phyloP scores from a whole-genome alignment of 1,139 yeast genomes.

The Ogataea hybrid region DNA sequence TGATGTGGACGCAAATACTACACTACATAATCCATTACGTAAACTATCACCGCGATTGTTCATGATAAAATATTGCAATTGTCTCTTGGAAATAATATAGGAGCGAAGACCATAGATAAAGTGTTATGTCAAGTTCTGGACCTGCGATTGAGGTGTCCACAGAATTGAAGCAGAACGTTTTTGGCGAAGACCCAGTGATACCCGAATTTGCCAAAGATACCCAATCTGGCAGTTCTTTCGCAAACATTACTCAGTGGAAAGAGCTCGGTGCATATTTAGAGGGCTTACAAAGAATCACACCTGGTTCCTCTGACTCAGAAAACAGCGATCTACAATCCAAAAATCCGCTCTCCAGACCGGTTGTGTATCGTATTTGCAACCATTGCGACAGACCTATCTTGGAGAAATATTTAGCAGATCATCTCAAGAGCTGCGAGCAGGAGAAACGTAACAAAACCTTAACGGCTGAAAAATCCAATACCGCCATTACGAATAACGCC shows the following conservation, averaged over 20 bases:
- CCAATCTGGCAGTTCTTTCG: constrained; percentile 12
- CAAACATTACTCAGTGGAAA: constrained; percentile 46
- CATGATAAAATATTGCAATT: constrained; percentile 5
- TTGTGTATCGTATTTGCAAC: constrained; percentile 63
- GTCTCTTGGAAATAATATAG: constrained; percentile 9
- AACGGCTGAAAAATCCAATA: constrained; percentile 17
- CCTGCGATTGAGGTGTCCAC: constrained; percentile 7
- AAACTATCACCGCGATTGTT: neutral
- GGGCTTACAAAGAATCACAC: constrained; percentile 33
- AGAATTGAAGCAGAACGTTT: constrained; percentile 7
- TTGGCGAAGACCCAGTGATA: constrained; percentile 10
- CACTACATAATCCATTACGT: neutral
- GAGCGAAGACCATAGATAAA: neutral
- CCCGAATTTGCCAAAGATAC: constrained; percentile 3
- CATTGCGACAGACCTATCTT: constrained; percentile 66
- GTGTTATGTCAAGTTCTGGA: constrained; percentile 12
- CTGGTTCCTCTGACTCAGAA: constrained; percentile 31
- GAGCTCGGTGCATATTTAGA: constrained; percentile 61
- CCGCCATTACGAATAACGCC: constrained; percentile 7
- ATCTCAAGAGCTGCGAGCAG: constrained; percentile 47
- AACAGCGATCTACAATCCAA: constrained; percentile 32
- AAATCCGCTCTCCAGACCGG: constrained; percentile 42
- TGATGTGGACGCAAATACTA: neutral
- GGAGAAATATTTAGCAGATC: constrained; percentile 42
- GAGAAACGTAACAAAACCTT: constrained; percentile 43